Evolutionary conservation across 225 moss, liverwort and hornwort species (phyloP).

Genomic region (Thuidium tamariscinum): DNA sequence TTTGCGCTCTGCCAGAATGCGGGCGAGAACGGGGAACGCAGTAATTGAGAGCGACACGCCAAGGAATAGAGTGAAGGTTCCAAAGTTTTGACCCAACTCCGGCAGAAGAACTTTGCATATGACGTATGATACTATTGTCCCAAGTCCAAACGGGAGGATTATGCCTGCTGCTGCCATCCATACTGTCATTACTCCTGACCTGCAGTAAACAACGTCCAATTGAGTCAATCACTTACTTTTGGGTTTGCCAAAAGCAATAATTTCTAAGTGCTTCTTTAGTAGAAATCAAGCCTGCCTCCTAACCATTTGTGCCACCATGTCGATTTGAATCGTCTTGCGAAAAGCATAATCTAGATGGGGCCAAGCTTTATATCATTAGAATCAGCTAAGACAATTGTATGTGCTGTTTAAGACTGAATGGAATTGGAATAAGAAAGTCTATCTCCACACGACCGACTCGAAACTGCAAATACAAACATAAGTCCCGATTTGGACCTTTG

Average conservation of each 20-base stretch:
- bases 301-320: background rate
- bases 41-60: constrained; percentile 68
- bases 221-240: background rate
- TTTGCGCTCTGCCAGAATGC: constrained; percentile 70
- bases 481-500: background rate
- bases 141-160: constrained; percentile 50
- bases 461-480: background rate
- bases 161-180: constrained; percentile 65
- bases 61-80: constrained; percentile 52
- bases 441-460: background rate
- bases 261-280: background rate
- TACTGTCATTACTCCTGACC: constrained; percentile 33
- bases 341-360: background rate
- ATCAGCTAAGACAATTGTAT: background rate
- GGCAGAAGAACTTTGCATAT: constrained; percentile 19
- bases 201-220: background rate
- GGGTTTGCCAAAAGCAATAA: background rate
- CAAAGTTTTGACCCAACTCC: constrained; percentile 1
- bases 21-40: constrained; percentile 76
- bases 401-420: background rate
- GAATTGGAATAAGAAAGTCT: background rate
- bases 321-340: background rate
- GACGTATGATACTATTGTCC: constrained; percentile 4
- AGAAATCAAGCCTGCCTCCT: background rate
- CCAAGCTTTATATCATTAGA: background rate